Percentiles rank a stretch among this genome's conserved stretches.
Conservation (phyloP, 148 eudicot species). For the Rhododendron mucronatum region DNA sequence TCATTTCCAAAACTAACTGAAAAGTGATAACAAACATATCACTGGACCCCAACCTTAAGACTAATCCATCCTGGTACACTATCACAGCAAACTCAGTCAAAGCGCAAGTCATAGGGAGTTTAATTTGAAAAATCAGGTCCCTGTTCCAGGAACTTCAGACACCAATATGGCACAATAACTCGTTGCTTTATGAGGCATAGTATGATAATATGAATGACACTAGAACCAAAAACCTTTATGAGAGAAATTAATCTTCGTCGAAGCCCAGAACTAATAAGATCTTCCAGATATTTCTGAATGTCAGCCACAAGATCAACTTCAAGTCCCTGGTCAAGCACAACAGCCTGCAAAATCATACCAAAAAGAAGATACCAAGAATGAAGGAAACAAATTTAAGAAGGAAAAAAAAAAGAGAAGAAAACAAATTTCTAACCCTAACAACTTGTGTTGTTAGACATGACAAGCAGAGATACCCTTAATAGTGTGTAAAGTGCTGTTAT, state of each 20-base stretch:
- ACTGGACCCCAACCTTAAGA: background rate
- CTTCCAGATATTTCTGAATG: constrained; percentile 74
- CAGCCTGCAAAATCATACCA: constrained; percentile 50
- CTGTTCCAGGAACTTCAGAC: background rate
- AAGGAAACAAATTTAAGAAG: background rate
- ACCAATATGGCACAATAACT: background rate
- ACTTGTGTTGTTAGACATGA: background rate
- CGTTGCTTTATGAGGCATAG: background rate
- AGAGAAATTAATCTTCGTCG: constrained; percentile 67
- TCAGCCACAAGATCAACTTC: constrained; percentile 78
- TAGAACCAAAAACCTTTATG: constrained; percentile 54
- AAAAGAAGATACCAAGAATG: background rate
- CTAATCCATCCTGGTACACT: background rate
- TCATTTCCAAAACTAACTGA: constrained; percentile 1
- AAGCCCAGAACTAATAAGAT: constrained; percentile 71
- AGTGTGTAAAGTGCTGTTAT: constrained; percentile 78
- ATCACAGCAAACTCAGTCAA: background rate
- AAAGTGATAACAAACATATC: background rate
- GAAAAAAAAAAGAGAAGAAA: background rate
- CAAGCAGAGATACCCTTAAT: constrained; percentile 53
- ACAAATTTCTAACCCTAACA: background rate
- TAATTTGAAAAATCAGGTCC: background rate
- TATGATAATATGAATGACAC: background rate
- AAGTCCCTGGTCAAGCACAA: constrained; percentile 90
- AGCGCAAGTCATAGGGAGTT: background rate